A percentile compares a stretch with the other conserved stretches of the same genome.
These are phyloP conservation scores for Lentithecium fluviatile DNA, from an alignment of 495 filamentous ascomycete genomes.

Conservation along the genomic window DNA sequence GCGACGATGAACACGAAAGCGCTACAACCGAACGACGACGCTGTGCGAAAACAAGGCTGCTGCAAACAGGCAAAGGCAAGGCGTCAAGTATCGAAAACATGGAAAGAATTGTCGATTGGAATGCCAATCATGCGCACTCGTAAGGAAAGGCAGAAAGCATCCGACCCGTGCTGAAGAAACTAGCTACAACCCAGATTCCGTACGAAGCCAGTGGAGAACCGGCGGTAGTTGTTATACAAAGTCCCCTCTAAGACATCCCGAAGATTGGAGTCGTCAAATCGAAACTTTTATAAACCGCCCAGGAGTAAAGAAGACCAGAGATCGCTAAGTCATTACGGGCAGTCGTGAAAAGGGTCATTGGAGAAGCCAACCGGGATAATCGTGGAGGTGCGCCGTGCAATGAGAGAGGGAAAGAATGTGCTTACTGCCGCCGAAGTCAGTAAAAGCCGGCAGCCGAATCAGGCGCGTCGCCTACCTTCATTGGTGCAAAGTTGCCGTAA, in stretches of 20 bases:
- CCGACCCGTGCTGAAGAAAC: conserved; percentile 20
- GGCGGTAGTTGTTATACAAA: conserved; percentile 34
- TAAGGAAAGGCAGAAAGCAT: conserved; percentile 22
- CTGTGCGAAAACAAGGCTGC: conserved; percentile 27
- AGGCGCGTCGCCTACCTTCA: conserved; percentile 29
- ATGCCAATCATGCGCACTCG: conserved; percentile 26
- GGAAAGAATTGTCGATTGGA: conserved; percentile 30
- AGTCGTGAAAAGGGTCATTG: conserved; percentile 33
- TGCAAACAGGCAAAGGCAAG: conserved; percentile 29
- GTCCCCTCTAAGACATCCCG: conserved; percentile 23
- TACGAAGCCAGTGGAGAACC: conserved; percentile 22
- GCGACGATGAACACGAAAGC: conserved; percentile 2
- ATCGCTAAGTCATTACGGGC: conserved; percentile 30
- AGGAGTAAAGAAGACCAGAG: conserved; percentile 28
- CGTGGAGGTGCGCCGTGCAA: conserved; percentile 20
- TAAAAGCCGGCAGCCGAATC: background rate
- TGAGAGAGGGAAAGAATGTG: conserved; percentile 27
- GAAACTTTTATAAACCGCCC: conserved; percentile 37
- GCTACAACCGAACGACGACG: conserved; percentile 13
- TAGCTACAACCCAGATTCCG: conserved; percentile 32
- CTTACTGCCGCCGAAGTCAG: conserved; percentile 32
- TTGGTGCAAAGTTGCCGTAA: conserved; percentile 57
- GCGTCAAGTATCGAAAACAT: conserved; percentile 28
- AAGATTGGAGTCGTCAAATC: conserved; percentile 25
- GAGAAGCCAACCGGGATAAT: conserved; percentile 27